Percentiles rank a stretch among this genome's conserved stretches.
Evolutionary conservation across 768 basidiomycete species (phyloP).

Genomic region (Trametes cingulata): DNA sequence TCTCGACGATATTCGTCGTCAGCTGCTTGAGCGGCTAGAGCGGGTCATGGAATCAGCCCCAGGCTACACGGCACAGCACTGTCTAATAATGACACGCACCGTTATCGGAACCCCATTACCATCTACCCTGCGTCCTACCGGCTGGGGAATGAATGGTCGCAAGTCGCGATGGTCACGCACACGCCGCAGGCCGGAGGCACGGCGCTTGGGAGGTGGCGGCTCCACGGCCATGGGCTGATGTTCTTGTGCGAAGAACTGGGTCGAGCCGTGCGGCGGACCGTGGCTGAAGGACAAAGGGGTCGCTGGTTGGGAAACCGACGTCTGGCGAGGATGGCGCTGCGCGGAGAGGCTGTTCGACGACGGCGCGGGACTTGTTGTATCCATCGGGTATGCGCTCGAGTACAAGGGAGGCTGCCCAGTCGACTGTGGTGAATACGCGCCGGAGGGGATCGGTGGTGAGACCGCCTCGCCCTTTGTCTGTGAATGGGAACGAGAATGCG

Average conservation of each 20-base stretch:
- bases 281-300: conserved; percentile 73
- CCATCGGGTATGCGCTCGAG: conserved; percentile 59
- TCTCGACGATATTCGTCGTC: conserved; percentile 86
- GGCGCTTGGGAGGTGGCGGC: conserved; percentile 54
- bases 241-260: conserved; percentile 55
- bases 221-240: conserved; percentile 79
- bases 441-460: conserved; percentile 44
- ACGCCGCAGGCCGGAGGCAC: conserved; percentile 76
- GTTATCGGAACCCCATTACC: conserved; percentile 76
- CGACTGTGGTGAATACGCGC: conserved; percentile 58
- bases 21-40: conserved; percentile 63
- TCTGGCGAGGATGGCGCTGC: conserved; percentile 49
- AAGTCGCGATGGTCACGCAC: conserved; percentile 78
- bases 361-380: conserved; percentile 65
- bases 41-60: conserved; percentile 17
- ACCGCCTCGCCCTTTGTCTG: conserved; percentile 54
- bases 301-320: conserved; percentile 66
- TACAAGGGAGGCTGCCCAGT: conserved; percentile 38
- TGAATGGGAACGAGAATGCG: conserved; percentile 55
- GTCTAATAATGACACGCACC: conserved; percentile 48
- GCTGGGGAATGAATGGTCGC: conserved; percentile 66
- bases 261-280: conserved; percentile 49
- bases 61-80: conserved; percentile 8
- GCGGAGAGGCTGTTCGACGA: conserved; percentile 49
- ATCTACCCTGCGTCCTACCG: conserved; percentile 74